Evolutionary conservation across 371 early-diverging fungal species (phyloP).

Genomic region (Fennellomyces sp.): DNA sequence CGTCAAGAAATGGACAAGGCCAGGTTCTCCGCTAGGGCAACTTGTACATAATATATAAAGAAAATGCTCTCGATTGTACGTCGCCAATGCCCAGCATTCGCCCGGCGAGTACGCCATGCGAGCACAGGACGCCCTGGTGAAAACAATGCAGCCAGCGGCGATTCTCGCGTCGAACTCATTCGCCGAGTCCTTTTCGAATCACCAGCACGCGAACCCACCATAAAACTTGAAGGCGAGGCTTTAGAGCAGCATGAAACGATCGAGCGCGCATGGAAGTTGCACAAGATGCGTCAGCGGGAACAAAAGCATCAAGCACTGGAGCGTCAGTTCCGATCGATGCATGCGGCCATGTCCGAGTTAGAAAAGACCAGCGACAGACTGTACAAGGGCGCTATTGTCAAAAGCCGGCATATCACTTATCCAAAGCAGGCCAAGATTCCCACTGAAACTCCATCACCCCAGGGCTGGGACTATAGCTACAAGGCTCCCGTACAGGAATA

Average conservation of each 20-base stretch:
- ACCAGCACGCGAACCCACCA: constrained; percentile 25
- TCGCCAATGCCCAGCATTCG: not conserved
- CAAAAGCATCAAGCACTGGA: constrained; percentile 60
- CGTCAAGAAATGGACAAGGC: too few relatives aligned
- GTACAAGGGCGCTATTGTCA: constrained; percentile 70
- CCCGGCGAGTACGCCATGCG: constrained; percentile 3
- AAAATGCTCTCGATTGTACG: constrained; percentile 8
- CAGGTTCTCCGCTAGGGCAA: too few relatives aligned
- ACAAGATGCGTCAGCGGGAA: constrained; percentile 60
- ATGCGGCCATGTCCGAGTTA: constrained; percentile 71
- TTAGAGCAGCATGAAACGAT: constrained; percentile 68
- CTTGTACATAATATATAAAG: not conserved
- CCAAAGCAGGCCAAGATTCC: constrained; percentile 78
- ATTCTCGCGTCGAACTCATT: constrained; percentile 74
- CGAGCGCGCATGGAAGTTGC: constrained; percentile 76
- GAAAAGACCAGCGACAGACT: constrained; percentile 66
- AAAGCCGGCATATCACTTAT: constrained; percentile 67
- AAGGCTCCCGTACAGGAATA: constrained; percentile 20
- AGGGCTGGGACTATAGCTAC: constrained; percentile 72
- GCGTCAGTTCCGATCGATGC: constrained; percentile 73
- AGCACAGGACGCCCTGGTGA: constrained; percentile 4
- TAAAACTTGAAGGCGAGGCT: constrained; percentile 39
- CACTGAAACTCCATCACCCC: constrained; percentile 73
- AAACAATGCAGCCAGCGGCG: constrained; percentile 16
- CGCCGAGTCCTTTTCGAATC: constrained; percentile 74